Evolutionary conservation across 345 rosid genomes (phyloP).

Genomic region (Chamaenerion angustifolium): DNA sequence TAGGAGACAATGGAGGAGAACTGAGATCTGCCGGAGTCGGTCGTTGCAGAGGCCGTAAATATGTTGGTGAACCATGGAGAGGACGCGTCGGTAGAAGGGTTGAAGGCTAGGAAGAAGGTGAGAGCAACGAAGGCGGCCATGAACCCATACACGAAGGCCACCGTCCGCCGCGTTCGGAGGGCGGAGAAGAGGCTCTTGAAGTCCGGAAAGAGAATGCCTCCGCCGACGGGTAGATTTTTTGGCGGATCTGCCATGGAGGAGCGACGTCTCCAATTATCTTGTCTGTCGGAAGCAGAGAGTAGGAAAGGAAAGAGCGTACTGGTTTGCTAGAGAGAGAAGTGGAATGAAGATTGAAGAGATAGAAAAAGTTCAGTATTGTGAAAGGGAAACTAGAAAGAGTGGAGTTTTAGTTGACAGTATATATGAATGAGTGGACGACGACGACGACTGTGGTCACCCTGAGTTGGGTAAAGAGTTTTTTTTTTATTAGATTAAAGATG

Average conservation of each 20-base stretch:
- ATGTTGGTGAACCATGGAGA: conserved; percentile 41
- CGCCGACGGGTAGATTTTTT: conserved; percentile 31
- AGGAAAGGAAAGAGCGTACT: not conserved
- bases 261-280: not conserved
- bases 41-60: conserved; percentile 16
- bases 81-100: conserved; percentile 39
- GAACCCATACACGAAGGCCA: conserved; percentile 50
- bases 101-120: conserved; percentile 53
- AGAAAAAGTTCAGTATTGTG: not conserved
- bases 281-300: not conserved
- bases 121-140: conserved; percentile 49
- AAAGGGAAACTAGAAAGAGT: too few species aligned
- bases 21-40: conserved; percentile 40
- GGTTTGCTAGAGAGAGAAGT: not conserved
- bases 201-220: conserved; percentile 27
- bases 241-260: conserved; percentile 42
- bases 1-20: conserved; percentile 36
- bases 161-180: conserved; percentile 37
- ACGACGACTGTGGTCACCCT: too few species aligned
- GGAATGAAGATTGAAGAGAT: too few species aligned
- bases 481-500: not conserved
- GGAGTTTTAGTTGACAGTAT: too few species aligned
- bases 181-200: conserved; percentile 27
- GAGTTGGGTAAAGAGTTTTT: not conserved
- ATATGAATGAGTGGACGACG: too few species aligned